Base-by-base conservation (phyloP, 768 basidiomycete species). In the Rickenella mellea region DNA sequence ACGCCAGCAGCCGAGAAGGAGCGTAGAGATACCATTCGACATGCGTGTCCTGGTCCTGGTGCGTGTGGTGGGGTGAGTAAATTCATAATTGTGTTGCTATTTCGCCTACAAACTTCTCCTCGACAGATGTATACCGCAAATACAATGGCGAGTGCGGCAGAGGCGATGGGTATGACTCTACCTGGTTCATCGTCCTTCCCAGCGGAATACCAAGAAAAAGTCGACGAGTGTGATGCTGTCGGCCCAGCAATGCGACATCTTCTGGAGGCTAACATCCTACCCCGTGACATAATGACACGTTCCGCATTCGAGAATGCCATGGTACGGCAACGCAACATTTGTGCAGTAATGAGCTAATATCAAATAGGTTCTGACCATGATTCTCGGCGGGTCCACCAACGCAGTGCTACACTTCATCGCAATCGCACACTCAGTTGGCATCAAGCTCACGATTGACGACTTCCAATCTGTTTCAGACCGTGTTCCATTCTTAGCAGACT, bases 291-390 rank as follows among this genome's bases (percentile, higher is more conserved):
- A 63, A 98, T 98, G 94, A 97, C 92, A 14, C 78, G 83, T 8
- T 76, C 83, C 15, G 93, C 96, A 8, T 98, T 98, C 53, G 96
- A 98, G 66, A 98, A 97, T 62, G 94, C 96, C 4, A 93, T 98
- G 78, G 94, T 89, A 21, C 40, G 62, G 38, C 57, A 51, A 8
- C 45, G 41, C 35, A 37, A 39, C 42, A n/a, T 28, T 28, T 6
- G 14, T 6, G 4, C 9, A 26, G 12, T 14, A 20, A 29, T 15
- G 12, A 40, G 43, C 19, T 32, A 26, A 27, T 31, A 17, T 40
- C 20, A 39, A 6, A 24, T 53, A 96, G 92, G 87, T 91, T 17
- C 65, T 99, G 39, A 92, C 89, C 21, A 94, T 99, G 86, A 83
- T 93, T 52, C 78, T 99, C 28, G 96, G 96, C 32, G 96, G 96